Base-by-base conservation (phyloP, 2,329 filamentous ascomycete species). In the Hypoxylon sp. region DNA sequence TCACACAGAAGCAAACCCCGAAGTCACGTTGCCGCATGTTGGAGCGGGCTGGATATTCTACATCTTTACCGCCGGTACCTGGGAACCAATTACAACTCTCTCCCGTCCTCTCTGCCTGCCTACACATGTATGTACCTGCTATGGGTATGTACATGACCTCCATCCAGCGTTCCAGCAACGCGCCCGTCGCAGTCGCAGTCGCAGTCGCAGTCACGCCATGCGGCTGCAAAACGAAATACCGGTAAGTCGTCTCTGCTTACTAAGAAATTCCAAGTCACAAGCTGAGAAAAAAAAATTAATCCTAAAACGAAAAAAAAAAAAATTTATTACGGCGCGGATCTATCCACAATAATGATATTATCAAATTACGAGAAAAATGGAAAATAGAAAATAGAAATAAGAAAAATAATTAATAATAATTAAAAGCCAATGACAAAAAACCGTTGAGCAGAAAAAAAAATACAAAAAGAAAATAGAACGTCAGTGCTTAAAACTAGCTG, bases 11-110 rank as follows among this genome's bases (percentile, higher is more conserved):
- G 39, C 29, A 48, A 42, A 39, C 54, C 53, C 54, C 27, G n/a
- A 39, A 32, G 62, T 65, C 62, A 65, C 62, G 62, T 65, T 65
- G 62, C 62, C 56, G 35, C 37, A 3, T 59, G 62, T 65, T 65
- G 62, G 62, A 65, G 62, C 62, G 62, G 62, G 56, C 42, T 60
- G 46, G 3, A 42, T n/a, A 57, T 51, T 51, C 35, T 35, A 51
- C 42, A 27, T 46, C 31, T 48, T 29, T 44, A n/a, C 35, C 17
- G 31, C 24, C 11, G 35, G 8, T 52, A 10, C 32, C 32, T 29
- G 56, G 61, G 61, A 59, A 64, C 61, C 54, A 64, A 64, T 64
- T 29, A 21, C 32, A 24, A 21, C 27, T 29, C 29, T 21, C 35
- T 13, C 17, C 29, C 17, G n/a, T 21, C 5, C 8, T 39, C 52